Conservation (phyloP, 2,329 filamentous ascomycete genomes). For the Colletotrichum neosansevieriae region DNA sequence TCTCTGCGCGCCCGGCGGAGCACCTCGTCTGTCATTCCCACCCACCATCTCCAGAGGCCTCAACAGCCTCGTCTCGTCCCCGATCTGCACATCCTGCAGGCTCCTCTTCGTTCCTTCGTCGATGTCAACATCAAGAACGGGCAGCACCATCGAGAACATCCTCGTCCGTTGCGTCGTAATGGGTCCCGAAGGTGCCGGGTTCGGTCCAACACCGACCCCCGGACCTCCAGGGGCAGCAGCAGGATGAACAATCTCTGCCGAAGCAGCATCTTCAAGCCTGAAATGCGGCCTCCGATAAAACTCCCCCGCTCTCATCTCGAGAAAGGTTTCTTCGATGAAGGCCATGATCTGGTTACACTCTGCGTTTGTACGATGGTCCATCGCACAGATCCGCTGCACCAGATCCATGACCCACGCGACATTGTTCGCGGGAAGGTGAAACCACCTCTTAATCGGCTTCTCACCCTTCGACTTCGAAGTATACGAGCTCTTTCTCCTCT, state of each 20-base stretch:
- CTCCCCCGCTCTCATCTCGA: constrained; percentile 38
- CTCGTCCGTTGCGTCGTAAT: background rate
- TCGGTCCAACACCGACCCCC: background rate
- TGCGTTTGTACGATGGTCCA: constrained; percentile 35
- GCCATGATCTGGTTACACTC: constrained; percentile 39
- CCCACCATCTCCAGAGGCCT: constrained; percentile 12
- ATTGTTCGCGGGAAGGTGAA: constrained; percentile 41
- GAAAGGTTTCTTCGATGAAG: constrained; percentile 41
- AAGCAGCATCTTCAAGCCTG: constrained; percentile 12
- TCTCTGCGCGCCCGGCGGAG: background rate
- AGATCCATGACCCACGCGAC: constrained; percentile 42
- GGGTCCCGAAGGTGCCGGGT: background rate
- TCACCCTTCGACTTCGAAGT: constrained; percentile 6
- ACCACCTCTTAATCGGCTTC: constrained; percentile 39
- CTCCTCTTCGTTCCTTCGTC: constrained; percentile 37
- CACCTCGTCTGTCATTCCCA: background rate
- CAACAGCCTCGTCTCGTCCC: constrained; percentile 21
- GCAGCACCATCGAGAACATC: constrained; percentile 41
- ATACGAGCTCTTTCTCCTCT: constrained; percentile 31
- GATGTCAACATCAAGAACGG: constrained; percentile 40
- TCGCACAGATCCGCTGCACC: constrained; percentile 39
- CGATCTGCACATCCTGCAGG: constrained; percentile 36
- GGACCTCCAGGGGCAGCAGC: background rate
- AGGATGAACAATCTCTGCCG: background rate
- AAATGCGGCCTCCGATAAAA: constrained; percentile 41